Conservation (phyloP, 352 stramenopile genomes). For the Pythium volutum region DNA sequence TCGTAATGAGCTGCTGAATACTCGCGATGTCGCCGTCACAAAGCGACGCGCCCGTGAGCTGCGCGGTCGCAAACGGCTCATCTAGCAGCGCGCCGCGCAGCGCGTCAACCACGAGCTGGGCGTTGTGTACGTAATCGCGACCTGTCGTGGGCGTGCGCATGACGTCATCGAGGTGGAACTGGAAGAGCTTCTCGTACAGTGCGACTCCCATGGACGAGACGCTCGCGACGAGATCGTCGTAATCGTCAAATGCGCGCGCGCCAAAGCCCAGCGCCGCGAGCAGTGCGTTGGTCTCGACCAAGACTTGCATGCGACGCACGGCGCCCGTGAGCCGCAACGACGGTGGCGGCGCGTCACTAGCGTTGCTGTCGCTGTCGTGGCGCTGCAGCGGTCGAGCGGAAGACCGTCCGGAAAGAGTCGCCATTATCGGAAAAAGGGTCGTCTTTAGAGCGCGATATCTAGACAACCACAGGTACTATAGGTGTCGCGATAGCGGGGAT, state of each 20-base stretch:
- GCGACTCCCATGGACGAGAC: constrained; percentile 91
- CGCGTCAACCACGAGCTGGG: constrained; percentile 82
- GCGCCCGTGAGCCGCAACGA: constrained; percentile 8
- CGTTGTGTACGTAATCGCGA: constrained; percentile 86
- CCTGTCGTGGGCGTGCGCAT: constrained; percentile 53
- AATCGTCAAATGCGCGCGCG: constrained; percentile 67
- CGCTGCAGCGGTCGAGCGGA: background rate
- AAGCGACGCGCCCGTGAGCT: constrained; percentile 54
- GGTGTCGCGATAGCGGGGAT: background rate
- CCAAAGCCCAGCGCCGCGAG: constrained; percentile 77
- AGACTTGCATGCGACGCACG: constrained; percentile 19
- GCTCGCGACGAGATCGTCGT: constrained; percentile 79
- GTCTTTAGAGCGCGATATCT: background rate
- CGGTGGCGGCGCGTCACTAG: background rate
- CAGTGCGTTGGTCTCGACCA: constrained; percentile 71
- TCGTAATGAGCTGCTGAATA: constrained; percentile 47
- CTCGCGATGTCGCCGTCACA: constrained; percentile 51
- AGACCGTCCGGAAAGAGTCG: background rate
- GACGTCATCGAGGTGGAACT: constrained; percentile 71
- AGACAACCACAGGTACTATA: background rate
- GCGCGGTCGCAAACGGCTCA: constrained; percentile 38
- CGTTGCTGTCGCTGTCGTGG: background rate
- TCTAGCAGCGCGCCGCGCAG: constrained; percentile 68
- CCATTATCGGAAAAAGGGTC: background rate
- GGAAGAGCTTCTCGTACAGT: constrained; percentile 90